Base-by-base conservation (phyloP, 129 eudicot species). In the Ambrosia trifida region DNA sequence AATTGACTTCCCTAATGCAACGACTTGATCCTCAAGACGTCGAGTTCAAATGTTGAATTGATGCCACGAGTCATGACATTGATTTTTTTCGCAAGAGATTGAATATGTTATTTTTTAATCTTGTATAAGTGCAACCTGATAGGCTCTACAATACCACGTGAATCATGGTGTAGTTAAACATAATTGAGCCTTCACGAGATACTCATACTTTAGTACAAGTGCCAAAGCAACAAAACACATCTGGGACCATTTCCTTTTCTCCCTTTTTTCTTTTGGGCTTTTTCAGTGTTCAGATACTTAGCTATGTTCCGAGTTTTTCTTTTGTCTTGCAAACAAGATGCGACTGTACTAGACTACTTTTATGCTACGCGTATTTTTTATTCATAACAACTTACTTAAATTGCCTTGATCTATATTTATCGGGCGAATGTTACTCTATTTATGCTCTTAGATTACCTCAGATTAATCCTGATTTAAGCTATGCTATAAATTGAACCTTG, bases 201-300 rank as follows among this genome's bases (percentile, higher is more conserved):
- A 72, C 45, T 51, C 51, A 18, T 52, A 24, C 47, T 56, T 38
- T 13, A 17, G 7, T 36, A 2, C 35, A 70, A 53, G 40, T 53
- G 44, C 45, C n/a, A 54, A 56, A 32, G 53, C 35, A 54, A 52
- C 5, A 72, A 61, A 61, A 17, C 77, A 46, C 77, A 60, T 31
- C 20, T 72, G 18, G 2, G 33, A 2, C 32, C 62, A 60, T 61
- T 72, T 60, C 19, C 49, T 46, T 60, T 72, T 57, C 43, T 8
- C 43, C 43, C 43, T 72, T 4, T 4, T 41, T 41, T 64, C 2
- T 11, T 64, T 43, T 44, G 5, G 8, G 19, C 33, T 60, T 72
- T 60, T 72, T 33, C 58, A 28, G 2, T 71, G 54, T 18, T 28
- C 59, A 45, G 18, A 72, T 72, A 61, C 77, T 61, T 72, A 30